phyloP scores from a whole-genome alignment of 2,329 filamentous ascomycete genomes.

The Pseudocercospora fijiensis region DNA sequence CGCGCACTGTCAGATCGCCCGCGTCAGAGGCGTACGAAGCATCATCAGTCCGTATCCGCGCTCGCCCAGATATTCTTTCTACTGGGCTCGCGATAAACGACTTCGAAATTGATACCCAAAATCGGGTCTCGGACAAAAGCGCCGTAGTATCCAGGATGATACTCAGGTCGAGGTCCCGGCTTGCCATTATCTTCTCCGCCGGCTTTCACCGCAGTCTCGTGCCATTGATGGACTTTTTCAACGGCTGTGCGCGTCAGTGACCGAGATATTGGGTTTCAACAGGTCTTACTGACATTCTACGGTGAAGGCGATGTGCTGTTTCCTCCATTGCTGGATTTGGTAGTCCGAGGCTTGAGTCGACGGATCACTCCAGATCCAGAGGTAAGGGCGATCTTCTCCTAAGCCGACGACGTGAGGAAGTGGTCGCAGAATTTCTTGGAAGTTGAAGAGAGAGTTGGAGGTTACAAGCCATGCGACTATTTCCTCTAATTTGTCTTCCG shows the following conservation, averaged over 20 bases:
- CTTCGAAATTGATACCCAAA: conserved; percentile 14
- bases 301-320: conserved; percentile 14
- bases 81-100: background rate
- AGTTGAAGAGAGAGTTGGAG: conserved; percentile 7
- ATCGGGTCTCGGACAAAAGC: conserved; percentile 18
- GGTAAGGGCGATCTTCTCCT: conserved; percentile 15
- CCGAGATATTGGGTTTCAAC: background rate
- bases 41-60: background rate
- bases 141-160: conserved; percentile 19
- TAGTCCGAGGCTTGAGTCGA: conserved; percentile 5
- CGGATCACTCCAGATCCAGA: conserved; percentile 14
- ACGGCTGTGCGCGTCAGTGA: background rate
- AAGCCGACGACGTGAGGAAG: conserved; percentile 13
- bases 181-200: conserved; percentile 21
- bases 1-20: no score
- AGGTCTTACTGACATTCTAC: conserved; percentile 4
- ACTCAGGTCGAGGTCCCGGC: conserved; percentile 13
- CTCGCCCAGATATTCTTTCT: background rate
- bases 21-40: no score
- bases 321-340: conserved; percentile 7
- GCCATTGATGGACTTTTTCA: conserved; percentile 15
- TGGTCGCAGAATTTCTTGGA: conserved; percentile 15
- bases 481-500: conserved; percentile 10
- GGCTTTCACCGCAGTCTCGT: conserved; percentile 15
- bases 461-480: conserved; percentile 12